phyloP scores from a whole-genome alignment of 2,329 filamentous ascomycete species.

The Podosphaera xanthii region DNA sequence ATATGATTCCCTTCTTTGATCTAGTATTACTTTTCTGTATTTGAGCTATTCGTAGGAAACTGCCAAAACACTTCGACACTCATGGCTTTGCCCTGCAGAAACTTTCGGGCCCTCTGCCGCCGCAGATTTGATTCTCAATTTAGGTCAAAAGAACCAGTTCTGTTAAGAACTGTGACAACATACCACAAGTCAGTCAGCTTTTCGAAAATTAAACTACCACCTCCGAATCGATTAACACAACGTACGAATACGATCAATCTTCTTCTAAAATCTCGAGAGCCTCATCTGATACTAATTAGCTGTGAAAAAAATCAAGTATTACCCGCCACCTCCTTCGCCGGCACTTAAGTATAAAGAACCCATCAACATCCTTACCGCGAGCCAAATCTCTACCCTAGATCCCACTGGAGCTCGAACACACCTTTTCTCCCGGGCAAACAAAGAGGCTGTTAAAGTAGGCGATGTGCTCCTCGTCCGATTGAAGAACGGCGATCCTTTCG shows the following conservation, averaged over 20 bases:
- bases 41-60: too few relatives aligned
- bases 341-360: constrained; percentile 38
- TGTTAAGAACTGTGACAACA: constrained; percentile 24
- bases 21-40: too few relatives aligned
- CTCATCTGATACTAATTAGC: constrained; percentile 2
- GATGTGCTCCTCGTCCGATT: constrained; percentile 82
- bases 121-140: too few relatives aligned
- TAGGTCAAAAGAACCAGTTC: too few relatives aligned
- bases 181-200: constrained; percentile 20
- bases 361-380: constrained; percentile 38
- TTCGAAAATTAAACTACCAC: constrained; percentile 5
- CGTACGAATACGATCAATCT: constrained; percentile 2
- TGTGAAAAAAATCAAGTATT: constrained; percentile 25
- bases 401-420: constrained; percentile 60
- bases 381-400: constrained; percentile 57
- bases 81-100: too few relatives aligned
- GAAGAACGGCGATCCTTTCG: constrained; percentile 68
- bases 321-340: constrained; percentile 31
- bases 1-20: too few relatives aligned
- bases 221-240: constrained; percentile 3
- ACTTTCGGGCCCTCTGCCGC: too few relatives aligned
- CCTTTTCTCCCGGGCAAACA: constrained; percentile 58
- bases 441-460: constrained; percentile 59
- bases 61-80: too few relatives aligned
- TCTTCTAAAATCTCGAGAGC: not conserved